These are phyloP conservation scores for Priceomyces fermenticarens DNA, from an alignment of 805 yeast genomes.

Conservation along the genomic window DNA sequence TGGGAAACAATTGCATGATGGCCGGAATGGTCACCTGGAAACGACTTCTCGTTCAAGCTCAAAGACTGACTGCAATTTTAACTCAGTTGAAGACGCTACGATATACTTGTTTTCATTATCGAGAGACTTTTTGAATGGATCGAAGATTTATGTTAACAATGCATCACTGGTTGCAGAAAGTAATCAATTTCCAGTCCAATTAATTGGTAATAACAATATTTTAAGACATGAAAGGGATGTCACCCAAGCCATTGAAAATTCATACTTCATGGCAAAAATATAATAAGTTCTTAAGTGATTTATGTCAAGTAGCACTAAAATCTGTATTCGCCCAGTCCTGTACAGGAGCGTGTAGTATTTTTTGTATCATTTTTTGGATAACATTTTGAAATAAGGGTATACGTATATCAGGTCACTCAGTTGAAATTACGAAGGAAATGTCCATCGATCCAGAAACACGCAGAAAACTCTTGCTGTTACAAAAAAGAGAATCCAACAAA, in stretches of 20 bases:
- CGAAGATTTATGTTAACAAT: too few relatives aligned
- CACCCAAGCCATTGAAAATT: too few relatives aligned
- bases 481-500: constrained; percentile 70
- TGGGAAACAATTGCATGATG: constrained; percentile 53
- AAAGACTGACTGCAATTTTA: constrained; percentile 7
- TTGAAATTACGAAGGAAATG: constrained; percentile 28
- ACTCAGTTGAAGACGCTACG: constrained; percentile 85
- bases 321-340: neutral
- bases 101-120: constrained; percentile 67
- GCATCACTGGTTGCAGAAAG: too few relatives aligned
- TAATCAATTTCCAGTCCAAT: too few relatives aligned
- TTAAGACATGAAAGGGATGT: too few relatives aligned
- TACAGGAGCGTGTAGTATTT: neutral
- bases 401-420: neutral
- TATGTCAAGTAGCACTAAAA: too few relatives aligned
- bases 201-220: too few relatives aligned
- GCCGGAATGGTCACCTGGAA: constrained; percentile 14
- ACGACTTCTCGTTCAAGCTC: constrained; percentile 15
- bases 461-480: constrained; percentile 70
- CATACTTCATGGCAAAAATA: neutral
- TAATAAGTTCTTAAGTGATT: neutral
- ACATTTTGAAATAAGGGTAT: neutral
- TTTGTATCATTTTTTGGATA: neutral
- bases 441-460: constrained; percentile 92
- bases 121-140: too few relatives aligned